A percentile compares a stretch with the other conserved stretches of the same genome.
These are phyloP conservation scores for Trypanosoma conorhini DNA, from an alignment of 208 protist species.

Conservation along the genomic window DNA sequence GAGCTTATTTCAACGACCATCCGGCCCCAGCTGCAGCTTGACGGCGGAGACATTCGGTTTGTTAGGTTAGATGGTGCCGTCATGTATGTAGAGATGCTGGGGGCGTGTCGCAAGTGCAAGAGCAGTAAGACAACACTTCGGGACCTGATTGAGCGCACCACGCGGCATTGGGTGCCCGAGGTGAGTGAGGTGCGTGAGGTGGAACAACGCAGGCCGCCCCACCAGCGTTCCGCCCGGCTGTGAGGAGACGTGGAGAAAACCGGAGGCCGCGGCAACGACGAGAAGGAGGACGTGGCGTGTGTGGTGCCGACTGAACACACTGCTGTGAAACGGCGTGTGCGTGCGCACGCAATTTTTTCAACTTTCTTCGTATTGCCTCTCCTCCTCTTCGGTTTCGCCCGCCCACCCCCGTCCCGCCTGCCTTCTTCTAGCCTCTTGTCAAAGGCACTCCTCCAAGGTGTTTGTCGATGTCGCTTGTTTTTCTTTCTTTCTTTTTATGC, in stretches of 20 bases:
- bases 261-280: background rate
- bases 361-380: background rate
- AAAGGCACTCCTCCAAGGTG: background rate
- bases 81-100: constrained; percentile 90
- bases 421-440: constrained; percentile 9
- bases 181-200: constrained; percentile 72
- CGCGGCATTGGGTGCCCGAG: constrained; percentile 91
- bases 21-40: constrained; percentile 88
- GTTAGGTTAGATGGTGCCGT: constrained; percentile 58
- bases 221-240: background rate
- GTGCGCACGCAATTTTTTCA: background rate
- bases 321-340: background rate
- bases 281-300: background rate
- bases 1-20: constrained; percentile 87
- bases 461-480: background rate
- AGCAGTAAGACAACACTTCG: constrained; percentile 84
- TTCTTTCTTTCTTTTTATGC: constrained; percentile 6
- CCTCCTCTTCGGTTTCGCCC: constrained; percentile 1
- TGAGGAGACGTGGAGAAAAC: background rate
- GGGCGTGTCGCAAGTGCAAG: constrained; percentile 87
- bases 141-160: constrained; percentile 90
- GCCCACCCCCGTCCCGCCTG: background rate
- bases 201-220: constrained; percentile 3
- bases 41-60: constrained; percentile 92
- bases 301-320: background rate